Evolutionary conservation across 352 stramenopile species (phyloP).

Genomic region (Elongisporangium anandrum): DNA sequence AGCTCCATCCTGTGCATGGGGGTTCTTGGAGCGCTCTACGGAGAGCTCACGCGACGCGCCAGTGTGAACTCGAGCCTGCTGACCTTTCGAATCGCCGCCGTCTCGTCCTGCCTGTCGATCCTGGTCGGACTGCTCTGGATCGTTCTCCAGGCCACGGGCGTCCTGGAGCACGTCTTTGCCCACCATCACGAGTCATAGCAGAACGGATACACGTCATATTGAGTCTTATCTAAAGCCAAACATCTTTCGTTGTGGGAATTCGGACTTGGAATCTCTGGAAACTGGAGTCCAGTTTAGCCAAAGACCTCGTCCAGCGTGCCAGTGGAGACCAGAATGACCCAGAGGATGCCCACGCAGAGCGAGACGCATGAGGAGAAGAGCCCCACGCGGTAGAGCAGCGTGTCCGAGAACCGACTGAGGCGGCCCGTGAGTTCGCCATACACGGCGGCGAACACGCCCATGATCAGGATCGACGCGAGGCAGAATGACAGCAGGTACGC

Average conservation of each 20-base stretch:
- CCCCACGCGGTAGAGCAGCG: slow-evolving; percentile 48
- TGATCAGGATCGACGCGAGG: slow-evolving; percentile 78
- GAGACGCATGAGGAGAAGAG: slow-evolving; percentile 72
- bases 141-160: slow-evolving; percentile 48
- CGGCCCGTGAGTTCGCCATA: slow-evolving; percentile 73
- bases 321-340: slow-evolving; percentile 60
- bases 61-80: slow-evolving; percentile 16
- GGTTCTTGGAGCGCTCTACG: slow-evolving; percentile 78
- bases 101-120: slow-evolving; percentile 55
- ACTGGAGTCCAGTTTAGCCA: slow-evolving; percentile 29
- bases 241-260: slow-evolving; percentile 3
- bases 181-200: slow-evolving; percentile 8
- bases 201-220: no score
- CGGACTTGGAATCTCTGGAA: no score
- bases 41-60: slow-evolving; percentile 42
- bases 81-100: slow-evolving; percentile 40
- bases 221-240: slow-evolving; percentile 1
- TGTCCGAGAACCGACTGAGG: slow-evolving; percentile 55
- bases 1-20: slow-evolving; percentile 88
- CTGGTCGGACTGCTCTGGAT: slow-evolving; percentile 68
- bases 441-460: slow-evolving; percentile 78
- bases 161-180: slow-evolving; percentile 61
- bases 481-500: slow-evolving; percentile 87
- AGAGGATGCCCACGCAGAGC: slow-evolving; percentile 58
- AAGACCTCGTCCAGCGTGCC: slow-evolving; percentile 73